Evolutionary conservation across 1,284 basidiomycete genomes (phyloP).

Genomic region (Ceratobasidium theobromae): DNA sequence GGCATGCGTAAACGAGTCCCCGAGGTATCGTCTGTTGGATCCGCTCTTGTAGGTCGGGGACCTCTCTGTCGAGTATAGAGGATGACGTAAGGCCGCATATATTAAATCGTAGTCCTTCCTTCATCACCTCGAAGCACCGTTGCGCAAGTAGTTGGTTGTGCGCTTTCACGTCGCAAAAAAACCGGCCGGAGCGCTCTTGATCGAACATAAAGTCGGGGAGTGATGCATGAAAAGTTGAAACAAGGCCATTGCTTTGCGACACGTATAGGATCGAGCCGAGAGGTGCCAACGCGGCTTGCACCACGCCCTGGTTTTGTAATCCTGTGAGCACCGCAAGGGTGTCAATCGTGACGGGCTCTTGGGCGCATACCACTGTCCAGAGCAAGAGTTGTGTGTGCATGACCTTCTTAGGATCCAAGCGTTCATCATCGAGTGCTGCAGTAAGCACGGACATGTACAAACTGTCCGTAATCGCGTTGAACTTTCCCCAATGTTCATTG

Average conservation of each 20-base stretch:
- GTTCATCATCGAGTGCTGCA: no score
- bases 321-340: background rate
- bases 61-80: background rate
- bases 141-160: background rate
- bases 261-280: background rate
- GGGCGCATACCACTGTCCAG: no score
- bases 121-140: background rate
- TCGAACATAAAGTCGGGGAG: background rate
- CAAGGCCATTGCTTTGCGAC: background rate
- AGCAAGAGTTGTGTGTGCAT: no score
- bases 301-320: background rate
- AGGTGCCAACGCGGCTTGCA: background rate
- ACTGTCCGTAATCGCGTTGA: no score
- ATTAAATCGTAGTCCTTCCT: background rate
- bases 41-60: background rate
- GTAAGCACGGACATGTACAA: no score
- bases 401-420: no score
- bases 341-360: background rate
- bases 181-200: background rate
- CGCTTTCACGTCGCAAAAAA: background rate
- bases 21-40: background rate
- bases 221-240: background rate
- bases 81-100: slow-evolving; percentile 2
- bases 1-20: background rate
- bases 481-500: no score